Conservation (phyloP, 768 basidiomycete genomes). For the Dendrothele bispora region DNA sequence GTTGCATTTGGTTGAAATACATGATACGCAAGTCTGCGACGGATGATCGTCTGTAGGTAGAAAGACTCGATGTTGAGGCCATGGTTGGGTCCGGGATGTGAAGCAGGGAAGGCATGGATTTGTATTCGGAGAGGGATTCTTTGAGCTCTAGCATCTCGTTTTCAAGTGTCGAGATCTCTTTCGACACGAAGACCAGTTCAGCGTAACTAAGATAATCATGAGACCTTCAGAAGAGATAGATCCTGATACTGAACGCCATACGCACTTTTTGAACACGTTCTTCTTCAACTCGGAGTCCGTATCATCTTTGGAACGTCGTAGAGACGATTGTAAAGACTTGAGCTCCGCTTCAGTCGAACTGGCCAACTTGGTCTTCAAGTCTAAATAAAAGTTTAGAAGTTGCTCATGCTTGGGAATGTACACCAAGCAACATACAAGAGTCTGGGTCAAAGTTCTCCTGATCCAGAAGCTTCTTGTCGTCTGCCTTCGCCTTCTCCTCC, state of each 20-base stretch:
- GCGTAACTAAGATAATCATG: conserved; percentile 66
- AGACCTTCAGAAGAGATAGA: too few relatives aligned
- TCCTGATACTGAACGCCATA: neutral
- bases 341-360: conserved; percentile 86
- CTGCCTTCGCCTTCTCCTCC: conserved; percentile 44
- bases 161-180: conserved; percentile 94
- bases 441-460: conserved; percentile 86
- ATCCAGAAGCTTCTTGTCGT: conserved; percentile 69
- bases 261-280: conserved; percentile 93
- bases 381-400: conserved; percentile 31
- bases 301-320: conserved; percentile 68
- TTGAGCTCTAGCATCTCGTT: conserved; percentile 98
- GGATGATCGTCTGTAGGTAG: conserved; percentile 73
- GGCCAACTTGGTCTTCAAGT: conserved; percentile 82
- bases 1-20: conserved; percentile 94
- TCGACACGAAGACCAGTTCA: conserved; percentile 94
- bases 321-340: conserved; percentile 71
- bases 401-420: conserved; percentile 8
- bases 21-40: conserved; percentile 93
- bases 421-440: conserved; percentile 60
- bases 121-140: conserved; percentile 92
- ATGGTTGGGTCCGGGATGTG: conserved; percentile 85
- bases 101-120: conserved; percentile 89
- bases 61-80: conserved; percentile 44
- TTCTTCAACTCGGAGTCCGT: conserved; percentile 81